These are phyloP conservation scores for Penicillium griseofulvum DNA, from an alignment of 2,329 filamentous ascomycete species.

Conservation along the genomic window DNA sequence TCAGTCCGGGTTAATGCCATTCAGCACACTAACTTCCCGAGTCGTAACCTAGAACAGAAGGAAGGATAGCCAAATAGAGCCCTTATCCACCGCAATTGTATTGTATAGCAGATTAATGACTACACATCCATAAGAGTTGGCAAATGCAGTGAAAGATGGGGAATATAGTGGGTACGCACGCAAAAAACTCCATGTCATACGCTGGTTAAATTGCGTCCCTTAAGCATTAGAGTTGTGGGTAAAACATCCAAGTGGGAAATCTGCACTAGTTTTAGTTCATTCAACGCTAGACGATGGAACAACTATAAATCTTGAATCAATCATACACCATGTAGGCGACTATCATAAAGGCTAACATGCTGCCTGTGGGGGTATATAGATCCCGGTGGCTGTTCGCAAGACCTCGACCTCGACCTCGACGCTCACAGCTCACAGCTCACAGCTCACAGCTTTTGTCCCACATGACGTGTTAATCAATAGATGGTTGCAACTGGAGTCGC, in stretches of 20 bases:
- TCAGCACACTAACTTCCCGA: too few relatives aligned
- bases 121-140: too few relatives aligned
- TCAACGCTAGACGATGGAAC: background rate
- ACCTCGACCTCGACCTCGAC: conserved; percentile 81
- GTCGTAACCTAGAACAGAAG: background rate
- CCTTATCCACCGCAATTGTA: background rate
- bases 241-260: too few relatives aligned
- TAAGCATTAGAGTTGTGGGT: too few relatives aligned
- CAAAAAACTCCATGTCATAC: too few relatives aligned
- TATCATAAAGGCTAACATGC: conserved; percentile 14
- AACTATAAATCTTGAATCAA: background rate
- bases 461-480: conserved; percentile 92
- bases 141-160: too few relatives aligned
- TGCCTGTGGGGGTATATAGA: conserved; percentile 12
- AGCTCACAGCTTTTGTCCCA: conserved; percentile 89
- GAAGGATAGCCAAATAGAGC: too few relatives aligned
- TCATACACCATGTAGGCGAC: conserved; percentile 15
- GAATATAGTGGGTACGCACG: too few relatives aligned
- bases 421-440: too few relatives aligned
- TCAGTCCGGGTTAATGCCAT: background rate
- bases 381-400: conserved; percentile 48
- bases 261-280: background rate
- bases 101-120: background rate
- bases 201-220: too few relatives aligned
- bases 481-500: conserved; percentile 85